Percentiles rank a stretch among this genome's conserved stretches.
These are phyloP conservation scores for Xanthoconium stramineum DNA, from an alignment of 768 basidiomycete genomes.

Conservation along the genomic window DNA sequence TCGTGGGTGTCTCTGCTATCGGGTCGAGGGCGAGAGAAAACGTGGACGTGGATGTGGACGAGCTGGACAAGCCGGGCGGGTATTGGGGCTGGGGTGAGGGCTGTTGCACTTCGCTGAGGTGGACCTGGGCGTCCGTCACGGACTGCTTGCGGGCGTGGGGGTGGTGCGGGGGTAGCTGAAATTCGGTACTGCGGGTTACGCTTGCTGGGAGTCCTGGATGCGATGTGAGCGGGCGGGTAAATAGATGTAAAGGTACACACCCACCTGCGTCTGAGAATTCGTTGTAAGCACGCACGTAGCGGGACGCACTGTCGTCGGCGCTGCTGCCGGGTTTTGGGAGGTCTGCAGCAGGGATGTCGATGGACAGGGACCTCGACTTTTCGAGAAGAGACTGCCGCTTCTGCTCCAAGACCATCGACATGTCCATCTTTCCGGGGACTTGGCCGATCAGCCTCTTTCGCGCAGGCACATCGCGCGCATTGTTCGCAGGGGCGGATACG, in stretches of 20 bases:
- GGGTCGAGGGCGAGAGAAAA: conserved; percentile 49
- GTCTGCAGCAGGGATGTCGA: conserved; percentile 55
- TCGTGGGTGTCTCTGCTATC: conserved; percentile 42
- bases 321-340: conserved; percentile 19
- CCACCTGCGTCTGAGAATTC: conserved; percentile 26
- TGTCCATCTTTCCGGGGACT: conserved; percentile 31
- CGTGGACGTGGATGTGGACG: conserved; percentile 48
- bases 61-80: conserved; percentile 25
- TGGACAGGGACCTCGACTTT: conserved; percentile 58
- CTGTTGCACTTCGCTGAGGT: conserved; percentile 31
- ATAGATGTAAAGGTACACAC: conserved; percentile 7
- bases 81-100: conserved; percentile 14
- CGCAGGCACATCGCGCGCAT: conserved; percentile 32
- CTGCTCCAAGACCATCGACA: conserved; percentile 51
- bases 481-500: conserved; percentile 14
- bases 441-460: conserved; percentile 60
- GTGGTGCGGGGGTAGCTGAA: conserved; percentile 57
- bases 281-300: conserved; percentile 32
- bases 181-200: conserved; percentile 47
- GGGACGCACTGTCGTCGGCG: conserved; percentile 10
- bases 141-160: conserved; percentile 80
- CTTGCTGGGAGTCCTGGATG: conserved; percentile 1
- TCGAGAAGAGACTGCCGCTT: conserved; percentile 50
- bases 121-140: conserved; percentile 49
- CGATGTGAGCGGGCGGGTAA: conserved; percentile 5